Evolutionary conservation across 139 green algal species (phyloP).

Genomic region (Pseudopediastrum boryanum): DNA sequence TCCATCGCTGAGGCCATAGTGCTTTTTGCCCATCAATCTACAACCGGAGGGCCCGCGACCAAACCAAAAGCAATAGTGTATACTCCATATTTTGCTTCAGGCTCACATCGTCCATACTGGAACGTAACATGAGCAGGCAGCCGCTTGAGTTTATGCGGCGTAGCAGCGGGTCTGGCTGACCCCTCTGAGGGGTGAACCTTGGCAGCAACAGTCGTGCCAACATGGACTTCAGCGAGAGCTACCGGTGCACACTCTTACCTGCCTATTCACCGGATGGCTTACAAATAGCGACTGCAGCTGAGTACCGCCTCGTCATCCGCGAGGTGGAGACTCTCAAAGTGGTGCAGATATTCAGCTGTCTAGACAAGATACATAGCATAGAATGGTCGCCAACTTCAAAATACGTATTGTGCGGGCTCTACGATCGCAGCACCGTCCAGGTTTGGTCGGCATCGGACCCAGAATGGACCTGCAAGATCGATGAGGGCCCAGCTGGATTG

Average conservation of each 20-base stretch:
- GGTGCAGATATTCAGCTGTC: conserved; percentile 79
- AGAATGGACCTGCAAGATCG: conserved; percentile 90
- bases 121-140: no score
- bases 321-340: conserved; percentile 69
- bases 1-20: no score
- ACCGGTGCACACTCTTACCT: conserved; percentile 56
- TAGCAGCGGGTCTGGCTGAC: no score
- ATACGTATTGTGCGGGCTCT: conserved; percentile 80
- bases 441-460: conserved; percentile 69
- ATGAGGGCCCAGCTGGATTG: conserved; percentile 78
- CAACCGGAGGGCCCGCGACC: no score
- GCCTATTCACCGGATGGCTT: conserved; percentile 73
- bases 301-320: conserved; percentile 80
- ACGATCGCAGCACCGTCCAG: conserved; percentile 71
- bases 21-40: no score
- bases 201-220: neutral
- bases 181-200: no score
- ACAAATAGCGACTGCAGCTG: conserved; percentile 72
- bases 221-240: conserved; percentile 88
- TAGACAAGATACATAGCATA: conserved; percentile 82
- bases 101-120: no score
- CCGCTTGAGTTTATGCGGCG: no score
- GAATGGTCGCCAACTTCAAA: conserved; percentile 79
- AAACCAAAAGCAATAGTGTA: no score
- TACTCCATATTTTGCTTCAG: no score